phyloP scores from a whole-genome alignment of 1,284 basidiomycete species.

The Lentinula novae-zelandiae region DNA sequence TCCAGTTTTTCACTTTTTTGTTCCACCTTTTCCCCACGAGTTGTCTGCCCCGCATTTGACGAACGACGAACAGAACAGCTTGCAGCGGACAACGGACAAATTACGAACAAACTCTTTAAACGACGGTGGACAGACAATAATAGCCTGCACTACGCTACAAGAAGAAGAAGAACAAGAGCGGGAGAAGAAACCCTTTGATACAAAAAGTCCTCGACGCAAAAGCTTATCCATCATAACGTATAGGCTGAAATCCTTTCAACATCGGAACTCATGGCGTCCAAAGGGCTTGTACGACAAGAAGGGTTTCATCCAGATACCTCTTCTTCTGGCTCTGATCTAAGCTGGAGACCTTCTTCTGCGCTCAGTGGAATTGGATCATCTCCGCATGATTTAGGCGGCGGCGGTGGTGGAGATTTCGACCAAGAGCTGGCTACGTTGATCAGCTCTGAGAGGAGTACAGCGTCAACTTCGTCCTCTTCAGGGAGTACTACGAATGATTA shows the following conservation, averaged over 20 bases:
- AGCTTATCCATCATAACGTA: background rate
- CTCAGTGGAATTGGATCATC: background rate
- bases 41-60: too few species aligned
- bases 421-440: conserved; percentile 65
- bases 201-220: too few species aligned
- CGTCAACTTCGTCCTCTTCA: background rate
- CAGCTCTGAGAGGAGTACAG: conserved; percentile 34
- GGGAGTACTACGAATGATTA: conserved; percentile 18
- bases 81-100: background rate
- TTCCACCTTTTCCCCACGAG: background rate
- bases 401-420: conserved; percentile 45
- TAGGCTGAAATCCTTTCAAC: background rate
- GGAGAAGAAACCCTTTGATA: too few species aligned
- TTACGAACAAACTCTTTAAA: background rate
- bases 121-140: too few species aligned
- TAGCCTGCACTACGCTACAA: too few species aligned
- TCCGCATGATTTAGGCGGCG: background rate
- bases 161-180: too few species aligned
- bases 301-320: conserved; percentile 1
- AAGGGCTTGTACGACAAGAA: conserved; percentile 6
- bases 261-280: background rate
- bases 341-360: background rate
- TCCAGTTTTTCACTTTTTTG: background rate
- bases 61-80: too few species aligned
- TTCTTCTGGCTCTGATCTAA: background rate